Evolutionary conservation across 129 eudicot genomes (phyloP), one percentile per base, ranked within the genome.

Genomic region (Ambrosia trifida): DNA sequence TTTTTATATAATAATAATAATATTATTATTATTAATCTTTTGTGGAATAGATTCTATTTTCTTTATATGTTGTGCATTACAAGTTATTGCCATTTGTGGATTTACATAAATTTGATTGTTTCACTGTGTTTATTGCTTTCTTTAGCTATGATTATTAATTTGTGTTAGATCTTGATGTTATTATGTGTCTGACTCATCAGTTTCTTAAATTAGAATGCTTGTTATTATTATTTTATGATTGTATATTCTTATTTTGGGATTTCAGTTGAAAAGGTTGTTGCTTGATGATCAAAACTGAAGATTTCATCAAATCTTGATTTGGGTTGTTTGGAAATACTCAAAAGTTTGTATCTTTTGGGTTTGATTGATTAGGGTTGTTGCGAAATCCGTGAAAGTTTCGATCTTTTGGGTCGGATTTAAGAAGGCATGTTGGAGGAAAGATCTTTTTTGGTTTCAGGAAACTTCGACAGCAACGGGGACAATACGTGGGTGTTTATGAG

Each of bases 371-470:
- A 68, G 80, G 74, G 63, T 67, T 67, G 11, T 75, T 66, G 11
- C 13, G 12, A 58, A 19, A 57, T 51, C 17, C 52, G 41, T 30
- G 46, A 83, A 76, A 79, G 80, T 28, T 14, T 66, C 19, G 24
- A 64, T 70, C 71, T 77, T 70, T 57, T 12, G 44, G 76, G 66
- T 41, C 73, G 78, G 84, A 67, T 64, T 77, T 74, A 62, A 77
- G 83, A 79, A 81, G 91, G 84, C 59, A 91, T 87, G 97, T 80
- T 91, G 88, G 91, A 91, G 76, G 97, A 88, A 52, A 71, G 91
- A 52, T 62, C 95, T 43, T 83, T 86, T 80, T 62, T 91, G 72
- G 88, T 88, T 70, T 83, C 97, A 16, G 72, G 95, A 65, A 82
- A 52, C 70, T 84, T 82, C 61, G 69, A 66, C 70, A 79, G 84